Base-by-base conservation (phyloP, 768 basidiomycete genomes). In the Boletus pseudo-olivaceus region DNA sequence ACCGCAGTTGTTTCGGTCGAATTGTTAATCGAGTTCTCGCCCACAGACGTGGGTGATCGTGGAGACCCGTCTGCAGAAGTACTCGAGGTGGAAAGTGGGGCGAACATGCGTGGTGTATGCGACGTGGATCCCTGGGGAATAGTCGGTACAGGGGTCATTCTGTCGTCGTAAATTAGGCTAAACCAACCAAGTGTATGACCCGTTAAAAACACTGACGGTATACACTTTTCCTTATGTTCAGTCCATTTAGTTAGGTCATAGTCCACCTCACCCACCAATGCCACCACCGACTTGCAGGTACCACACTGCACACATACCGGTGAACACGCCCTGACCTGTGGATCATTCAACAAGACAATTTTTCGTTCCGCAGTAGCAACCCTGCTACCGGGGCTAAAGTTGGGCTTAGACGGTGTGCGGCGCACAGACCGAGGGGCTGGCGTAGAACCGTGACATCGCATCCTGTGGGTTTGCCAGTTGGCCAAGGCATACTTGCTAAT, bases 361-460 rank as follows among this genome's bases (percentile, higher is more conserved):
- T 82, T 84, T 53, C 87, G 76, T 58, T 86, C 82, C 15, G 83
- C 79, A 17, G 80, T 77, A 8, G 83, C 80, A 35, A 87, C 80
- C 30, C 83, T 78, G 52, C 78, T 80, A 59, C 77, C 79, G 7
- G 83, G 84, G 47, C 82, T 83, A 48, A 56, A 60, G 35, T 0
- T 54, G 23, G 58, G 47, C 42, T 55, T 62, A 49, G 62, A 58
- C 4, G 65, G 63, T 14, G 59, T 53, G 5, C 38, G 51, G 8
- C 56, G 61, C 11, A 49, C 14, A 46, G 48, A 67, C 72, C 38
- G 55, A 20, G 35, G 39, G 23, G 37, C 26, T 20, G 68, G 82
- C 79, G 72, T 62, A 5, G 68, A 67, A 53, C 74, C 74, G 30
- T 68, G 65, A 63, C 87, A 87, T 17, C 69, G 70, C 29, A 63